Evolutionary conservation across 176 grass and related monocot species (phyloP).

Genomic region (Juncus effusus): DNA sequence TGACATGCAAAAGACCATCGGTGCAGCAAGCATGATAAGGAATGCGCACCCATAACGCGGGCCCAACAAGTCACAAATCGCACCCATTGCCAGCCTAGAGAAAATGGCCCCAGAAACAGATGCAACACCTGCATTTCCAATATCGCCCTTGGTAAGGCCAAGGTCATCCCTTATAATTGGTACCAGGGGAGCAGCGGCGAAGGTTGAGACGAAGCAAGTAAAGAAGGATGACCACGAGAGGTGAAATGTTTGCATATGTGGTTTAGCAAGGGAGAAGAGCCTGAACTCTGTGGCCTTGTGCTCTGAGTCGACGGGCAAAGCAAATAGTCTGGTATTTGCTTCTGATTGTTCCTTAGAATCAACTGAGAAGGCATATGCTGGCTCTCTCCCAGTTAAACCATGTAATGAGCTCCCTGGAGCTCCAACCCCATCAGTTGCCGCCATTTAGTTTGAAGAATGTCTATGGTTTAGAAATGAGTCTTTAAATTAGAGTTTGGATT

Average conservation of each 20-base stretch:
- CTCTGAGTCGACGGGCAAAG: slow-evolving; percentile 74
- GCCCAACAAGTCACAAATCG: slow-evolving; percentile 61
- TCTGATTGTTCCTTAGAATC: background rate
- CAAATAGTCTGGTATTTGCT: slow-evolving; percentile 22
- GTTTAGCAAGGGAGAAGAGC: slow-evolving; percentile 59
- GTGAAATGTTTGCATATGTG: slow-evolving; percentile 81
- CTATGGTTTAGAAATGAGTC: background rate
- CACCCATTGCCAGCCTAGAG: slow-evolving; percentile 82
- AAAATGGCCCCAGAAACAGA: slow-evolving; percentile 86
- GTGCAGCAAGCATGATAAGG: slow-evolving; percentile 68
- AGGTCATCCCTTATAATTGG: slow-evolving; percentile 90
- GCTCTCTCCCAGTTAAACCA: slow-evolving; percentile 53
- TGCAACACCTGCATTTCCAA: slow-evolving; percentile 81
- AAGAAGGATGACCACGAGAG: slow-evolving; percentile 94
- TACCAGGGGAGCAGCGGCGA: slow-evolving; percentile 58
- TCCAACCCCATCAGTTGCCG: slow-evolving; percentile 1
- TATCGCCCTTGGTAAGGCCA: slow-evolving; percentile 53
- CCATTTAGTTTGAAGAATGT: background rate
- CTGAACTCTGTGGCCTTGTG: slow-evolving; percentile 67
- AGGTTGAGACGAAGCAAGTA: slow-evolving; percentile 91
- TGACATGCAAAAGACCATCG: slow-evolving; percentile 74
- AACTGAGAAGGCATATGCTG: slow-evolving; percentile 45
- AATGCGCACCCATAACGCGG: slow-evolving; percentile 81
- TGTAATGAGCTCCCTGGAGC: slow-evolving; percentile 64
- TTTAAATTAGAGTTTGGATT: background rate